Evolutionary conservation across 495 filamentous ascomycete species (phyloP).

Genomic region (Sordaria brevicollis): DNA sequence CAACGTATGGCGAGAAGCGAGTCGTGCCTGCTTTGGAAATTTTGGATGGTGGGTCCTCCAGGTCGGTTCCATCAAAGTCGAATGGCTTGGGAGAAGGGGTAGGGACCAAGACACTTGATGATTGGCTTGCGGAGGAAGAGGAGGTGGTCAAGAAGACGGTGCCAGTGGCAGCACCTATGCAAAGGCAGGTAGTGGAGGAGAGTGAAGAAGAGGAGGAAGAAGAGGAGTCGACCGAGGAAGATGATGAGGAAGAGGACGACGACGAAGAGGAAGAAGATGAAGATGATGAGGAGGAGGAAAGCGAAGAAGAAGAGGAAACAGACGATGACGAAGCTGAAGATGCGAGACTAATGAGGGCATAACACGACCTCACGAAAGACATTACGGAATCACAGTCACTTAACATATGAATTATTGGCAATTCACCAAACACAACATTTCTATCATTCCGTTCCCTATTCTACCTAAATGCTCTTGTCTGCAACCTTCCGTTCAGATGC

Average conservation of each 20-base stretch:
- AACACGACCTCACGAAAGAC: background rate
- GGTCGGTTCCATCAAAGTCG: slow-evolving; percentile 46
- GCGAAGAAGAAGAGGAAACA: slow-evolving; percentile 36
- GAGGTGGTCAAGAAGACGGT: slow-evolving; percentile 24
- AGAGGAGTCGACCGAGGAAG: slow-evolving; percentile 44
- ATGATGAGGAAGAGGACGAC: slow-evolving; percentile 31
- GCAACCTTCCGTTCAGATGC: too few species aligned
- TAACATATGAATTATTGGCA: background rate
- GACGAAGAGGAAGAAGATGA: slow-evolving; percentile 3
- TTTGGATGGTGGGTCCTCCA: slow-evolving; percentile 37
- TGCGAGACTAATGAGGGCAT: slow-evolving; percentile 10
- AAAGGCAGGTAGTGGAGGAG: slow-evolving; percentile 28
- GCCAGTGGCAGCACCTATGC: slow-evolving; percentile 8
- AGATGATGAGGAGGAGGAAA: slow-evolving; percentile 22
- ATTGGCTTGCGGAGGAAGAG: slow-evolving; percentile 74
- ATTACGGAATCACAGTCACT: background rate
- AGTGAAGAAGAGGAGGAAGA: slow-evolving; percentile 40
- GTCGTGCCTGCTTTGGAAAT: slow-evolving; percentile 51
- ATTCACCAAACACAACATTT: background rate
- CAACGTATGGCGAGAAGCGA: slow-evolving; percentile 30
- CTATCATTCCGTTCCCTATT: too few species aligned
- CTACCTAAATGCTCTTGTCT: too few species aligned
- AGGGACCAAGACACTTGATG: slow-evolving; percentile 67
- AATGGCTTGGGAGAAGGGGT: slow-evolving; percentile 26
- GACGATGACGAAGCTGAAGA: slow-evolving; percentile 39